Evolutionary conservation across 1,284 basidiomycete species (phyloP).

Genomic region (Mycena citricolor): DNA sequence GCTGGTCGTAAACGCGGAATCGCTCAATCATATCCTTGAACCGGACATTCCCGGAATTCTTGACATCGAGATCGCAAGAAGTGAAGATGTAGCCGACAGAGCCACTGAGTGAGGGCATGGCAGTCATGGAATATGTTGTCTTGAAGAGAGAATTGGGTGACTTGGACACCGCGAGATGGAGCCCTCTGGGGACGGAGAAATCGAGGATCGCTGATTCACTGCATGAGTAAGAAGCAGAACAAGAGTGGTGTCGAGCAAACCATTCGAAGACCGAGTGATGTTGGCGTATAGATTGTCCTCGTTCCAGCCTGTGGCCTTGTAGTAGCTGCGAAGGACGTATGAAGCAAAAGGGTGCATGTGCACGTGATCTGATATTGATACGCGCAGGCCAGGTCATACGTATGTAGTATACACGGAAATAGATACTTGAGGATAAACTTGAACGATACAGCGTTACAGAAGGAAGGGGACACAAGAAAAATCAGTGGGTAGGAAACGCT

Average conservation of each 20-base stretch:
- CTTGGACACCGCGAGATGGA: conserved; percentile 84
- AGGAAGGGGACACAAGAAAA: not conserved
- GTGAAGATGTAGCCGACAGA: conserved; percentile 93
- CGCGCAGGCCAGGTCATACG: not conserved
- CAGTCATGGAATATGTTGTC: conserved; percentile 90
- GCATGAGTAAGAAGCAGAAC: conserved; percentile 35
- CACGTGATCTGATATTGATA: too few species aligned
- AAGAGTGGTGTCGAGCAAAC: conserved; percentile 42
- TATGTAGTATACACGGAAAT: too few species aligned
- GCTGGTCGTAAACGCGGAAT: conserved; percentile 79
- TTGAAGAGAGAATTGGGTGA: conserved; percentile 88
- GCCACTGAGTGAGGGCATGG: conserved; percentile 89
- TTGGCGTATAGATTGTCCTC: conserved; percentile 94
- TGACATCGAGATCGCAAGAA: conserved; percentile 76
- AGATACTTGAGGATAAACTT: too few species aligned
- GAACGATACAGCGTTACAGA: not conserved
- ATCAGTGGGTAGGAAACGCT: conserved; percentile 6
- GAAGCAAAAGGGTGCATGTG: conserved; percentile 86
- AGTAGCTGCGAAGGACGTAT: conserved; percentile 88
- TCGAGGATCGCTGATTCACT: conserved; percentile 73
- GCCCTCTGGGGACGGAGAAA: conserved; percentile 77
- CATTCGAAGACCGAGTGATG: conserved; percentile 84
- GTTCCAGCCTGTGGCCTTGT: conserved; percentile 91
- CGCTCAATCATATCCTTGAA: conserved; percentile 89
- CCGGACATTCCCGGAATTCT: conserved; percentile 69